These are phyloP conservation scores for Pulveroboletus sp. DNA, from an alignment of 768 basidiomycete genomes.

Conservation along the genomic window DNA sequence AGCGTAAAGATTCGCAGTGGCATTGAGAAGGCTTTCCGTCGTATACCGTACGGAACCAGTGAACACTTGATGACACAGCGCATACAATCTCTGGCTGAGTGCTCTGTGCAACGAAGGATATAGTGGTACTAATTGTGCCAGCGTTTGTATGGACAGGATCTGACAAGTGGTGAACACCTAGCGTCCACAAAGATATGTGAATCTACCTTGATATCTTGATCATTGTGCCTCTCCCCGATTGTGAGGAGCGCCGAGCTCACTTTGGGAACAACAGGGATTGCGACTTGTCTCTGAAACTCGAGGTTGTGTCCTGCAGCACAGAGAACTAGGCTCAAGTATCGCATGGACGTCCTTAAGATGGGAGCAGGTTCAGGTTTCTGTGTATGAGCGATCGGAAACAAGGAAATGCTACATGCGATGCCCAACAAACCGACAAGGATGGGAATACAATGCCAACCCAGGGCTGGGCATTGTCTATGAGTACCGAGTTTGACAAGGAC, in stretches of 20 bases:
- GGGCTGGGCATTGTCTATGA: slow-evolving; percentile 66
- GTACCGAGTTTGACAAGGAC: slow-evolving; percentile 47
- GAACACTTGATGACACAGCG: slow-evolving; percentile 52
- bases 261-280: slow-evolving; percentile 67
- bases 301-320: slow-evolving; percentile 52
- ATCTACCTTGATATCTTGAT: slow-evolving; percentile 52
- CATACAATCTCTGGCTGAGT: slow-evolving; percentile 47
- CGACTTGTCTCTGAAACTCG: slow-evolving; percentile 80
- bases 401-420: slow-evolving; percentile 14
- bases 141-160: slow-evolving; percentile 41
- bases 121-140: slow-evolving; percentile 52
- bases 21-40: slow-evolving; percentile 35
- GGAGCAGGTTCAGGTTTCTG: slow-evolving; percentile 69
- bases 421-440: slow-evolving; percentile 59
- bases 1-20: slow-evolving; percentile 56
- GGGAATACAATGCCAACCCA: slow-evolving; percentile 69
- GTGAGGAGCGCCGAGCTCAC: slow-evolving; percentile 55
- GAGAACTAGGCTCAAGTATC: slow-evolving; percentile 60
- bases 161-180: slow-evolving; percentile 28
- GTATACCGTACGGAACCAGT: slow-evolving; percentile 47
- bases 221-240: slow-evolving; percentile 47
- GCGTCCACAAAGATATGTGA: background rate
- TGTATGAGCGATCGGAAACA: slow-evolving; percentile 13
- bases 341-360: slow-evolving; percentile 56
- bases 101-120: slow-evolving; percentile 67